phyloP scores from a whole-genome alignment of 176 grass and related monocot species.

The Dactylis glomerata region DNA sequence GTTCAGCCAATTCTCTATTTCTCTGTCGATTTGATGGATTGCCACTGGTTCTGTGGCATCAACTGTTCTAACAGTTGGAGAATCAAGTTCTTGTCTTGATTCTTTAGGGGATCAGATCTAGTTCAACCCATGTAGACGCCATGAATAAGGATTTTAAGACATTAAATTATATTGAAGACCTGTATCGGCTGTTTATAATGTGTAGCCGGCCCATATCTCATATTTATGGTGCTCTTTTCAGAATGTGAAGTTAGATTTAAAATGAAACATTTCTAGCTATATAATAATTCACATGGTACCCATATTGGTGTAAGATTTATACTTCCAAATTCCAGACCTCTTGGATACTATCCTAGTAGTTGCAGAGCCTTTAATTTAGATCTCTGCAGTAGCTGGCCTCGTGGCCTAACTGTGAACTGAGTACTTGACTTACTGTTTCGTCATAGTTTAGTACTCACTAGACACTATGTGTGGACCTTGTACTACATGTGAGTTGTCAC shows the following conservation, averaged over 20 bases:
- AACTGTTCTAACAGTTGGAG: slow-evolving; percentile 20
- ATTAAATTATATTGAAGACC: slow-evolving; percentile 4
- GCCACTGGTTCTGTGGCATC: slow-evolving; percentile 10
- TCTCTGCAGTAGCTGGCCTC: slow-evolving; percentile 5
- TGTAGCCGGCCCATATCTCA: slow-evolving; percentile 22
- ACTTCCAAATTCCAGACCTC: neutral
- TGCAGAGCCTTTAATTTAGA: slow-evolving; percentile 26
- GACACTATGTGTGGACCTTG: neutral
- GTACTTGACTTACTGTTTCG: neutral
- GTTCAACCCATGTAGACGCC: slow-evolving; percentile 4
- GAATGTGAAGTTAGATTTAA: neutral
- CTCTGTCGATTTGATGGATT: neutral
- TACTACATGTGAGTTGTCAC: neutral
- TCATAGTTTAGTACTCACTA: neutral
- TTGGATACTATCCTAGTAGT: neutral
- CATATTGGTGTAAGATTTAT: neutral
- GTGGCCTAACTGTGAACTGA: neutral
- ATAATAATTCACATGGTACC: neutral
- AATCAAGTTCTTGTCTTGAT: slow-evolving; percentile 23
- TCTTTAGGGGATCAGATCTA: slow-evolving; percentile 9
- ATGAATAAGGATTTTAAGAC: slow-evolving; percentile 25
- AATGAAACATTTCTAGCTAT: neutral
- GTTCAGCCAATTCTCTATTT: neutral
- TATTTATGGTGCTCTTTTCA: slow-evolving; percentile 23
- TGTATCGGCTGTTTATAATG: slow-evolving; percentile 1